phyloP scores from a whole-genome alignment of 495 filamentous ascomycete genomes.

The Neurospora cerealis region DNA sequence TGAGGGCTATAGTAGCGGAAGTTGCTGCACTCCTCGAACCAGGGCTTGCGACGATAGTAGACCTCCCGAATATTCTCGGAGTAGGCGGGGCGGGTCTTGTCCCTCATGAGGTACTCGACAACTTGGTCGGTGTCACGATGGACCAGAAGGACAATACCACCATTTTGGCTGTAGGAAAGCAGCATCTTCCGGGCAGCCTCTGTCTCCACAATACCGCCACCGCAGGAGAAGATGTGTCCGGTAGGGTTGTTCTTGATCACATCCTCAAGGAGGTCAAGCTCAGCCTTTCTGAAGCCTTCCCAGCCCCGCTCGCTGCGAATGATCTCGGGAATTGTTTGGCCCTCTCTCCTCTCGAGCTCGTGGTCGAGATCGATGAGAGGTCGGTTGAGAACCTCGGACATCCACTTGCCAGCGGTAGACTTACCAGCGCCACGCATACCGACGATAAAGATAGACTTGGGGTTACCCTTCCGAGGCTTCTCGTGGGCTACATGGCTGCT shows the following conservation, averaged over 20 bases:
- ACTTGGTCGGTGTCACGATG: slow-evolving; percentile 80
- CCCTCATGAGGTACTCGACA: slow-evolving; percentile 79
- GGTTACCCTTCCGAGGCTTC: slow-evolving; percentile 24
- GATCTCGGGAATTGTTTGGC: slow-evolving; percentile 74
- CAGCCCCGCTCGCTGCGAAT: slow-evolving; percentile 66
- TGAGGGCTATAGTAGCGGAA: slow-evolving; percentile 81
- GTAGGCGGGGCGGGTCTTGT: slow-evolving; percentile 89
- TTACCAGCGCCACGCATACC: slow-evolving; percentile 98
- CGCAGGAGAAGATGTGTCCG: slow-evolving; percentile 82
- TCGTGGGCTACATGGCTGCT: slow-evolving; percentile 24
- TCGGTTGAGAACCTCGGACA: slow-evolving; percentile 60
- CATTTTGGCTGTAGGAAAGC: slow-evolving; percentile 58
- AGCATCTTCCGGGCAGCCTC: slow-evolving; percentile 73
- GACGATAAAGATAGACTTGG: slow-evolving; percentile 79
- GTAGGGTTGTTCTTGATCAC: slow-evolving; percentile 63
- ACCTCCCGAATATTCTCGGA: slow-evolving; percentile 89
- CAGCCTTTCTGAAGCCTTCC: slow-evolving; percentile 78
- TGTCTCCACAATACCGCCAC: slow-evolving; percentile 87
- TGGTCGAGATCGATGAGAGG: slow-evolving; percentile 80
- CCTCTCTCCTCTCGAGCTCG: slow-evolving; percentile 64
- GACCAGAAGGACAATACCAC: slow-evolving; percentile 83
- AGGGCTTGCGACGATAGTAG: slow-evolving; percentile 83
- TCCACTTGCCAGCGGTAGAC: slow-evolving; percentile 83
- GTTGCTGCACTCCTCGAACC: slow-evolving; percentile 91
- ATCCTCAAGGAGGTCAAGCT: slow-evolving; percentile 63